phyloP scores from a whole-genome alignment of 208 protist species.

The Wallacemonas collosoma region DNA sequence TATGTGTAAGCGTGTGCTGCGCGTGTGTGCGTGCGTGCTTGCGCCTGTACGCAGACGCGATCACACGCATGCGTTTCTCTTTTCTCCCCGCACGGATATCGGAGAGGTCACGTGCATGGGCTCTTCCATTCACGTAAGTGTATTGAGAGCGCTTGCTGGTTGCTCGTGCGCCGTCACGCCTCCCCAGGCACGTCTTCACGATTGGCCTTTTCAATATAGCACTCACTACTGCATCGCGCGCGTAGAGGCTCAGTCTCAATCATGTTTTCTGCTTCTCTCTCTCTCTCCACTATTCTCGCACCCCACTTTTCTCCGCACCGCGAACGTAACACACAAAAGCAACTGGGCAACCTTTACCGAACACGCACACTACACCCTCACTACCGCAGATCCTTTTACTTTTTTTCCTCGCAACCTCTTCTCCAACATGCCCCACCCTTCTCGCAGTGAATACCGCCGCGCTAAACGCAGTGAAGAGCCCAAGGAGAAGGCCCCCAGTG shows the following conservation, averaged over 20 bases:
- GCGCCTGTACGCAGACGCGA: too few species aligned
- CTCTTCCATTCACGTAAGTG: too few species aligned
- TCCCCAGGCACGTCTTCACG: too few species aligned
- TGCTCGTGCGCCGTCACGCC: too few species aligned
- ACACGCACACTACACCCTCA: background rate
- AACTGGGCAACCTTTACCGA: background rate
- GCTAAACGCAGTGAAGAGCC: conserved; percentile 47
- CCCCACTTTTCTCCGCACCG: background rate
- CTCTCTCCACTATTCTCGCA: background rate
- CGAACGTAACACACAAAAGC: conserved; percentile 19
- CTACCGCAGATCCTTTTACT: conserved; percentile 4
- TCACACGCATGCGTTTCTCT: too few species aligned
- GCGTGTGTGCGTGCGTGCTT: too few species aligned
- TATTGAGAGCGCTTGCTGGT: too few species aligned
- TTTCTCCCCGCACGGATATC: too few species aligned
- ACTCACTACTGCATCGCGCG: too few species aligned
- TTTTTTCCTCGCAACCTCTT: conserved; percentile 1
- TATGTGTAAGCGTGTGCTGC: too few species aligned
- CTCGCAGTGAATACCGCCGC: conserved; percentile 77
- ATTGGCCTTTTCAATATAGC: too few species aligned
- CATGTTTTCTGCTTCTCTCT: background rate
- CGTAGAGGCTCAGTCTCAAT: background rate
- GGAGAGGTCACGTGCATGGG: too few species aligned
- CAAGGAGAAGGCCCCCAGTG: conserved; percentile 59
- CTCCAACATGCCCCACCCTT: conserved; percentile 52